phyloP scores from a whole-genome alignment of 2,329 filamentous ascomycete genomes.

The Dactylellina drechsleri region DNA sequence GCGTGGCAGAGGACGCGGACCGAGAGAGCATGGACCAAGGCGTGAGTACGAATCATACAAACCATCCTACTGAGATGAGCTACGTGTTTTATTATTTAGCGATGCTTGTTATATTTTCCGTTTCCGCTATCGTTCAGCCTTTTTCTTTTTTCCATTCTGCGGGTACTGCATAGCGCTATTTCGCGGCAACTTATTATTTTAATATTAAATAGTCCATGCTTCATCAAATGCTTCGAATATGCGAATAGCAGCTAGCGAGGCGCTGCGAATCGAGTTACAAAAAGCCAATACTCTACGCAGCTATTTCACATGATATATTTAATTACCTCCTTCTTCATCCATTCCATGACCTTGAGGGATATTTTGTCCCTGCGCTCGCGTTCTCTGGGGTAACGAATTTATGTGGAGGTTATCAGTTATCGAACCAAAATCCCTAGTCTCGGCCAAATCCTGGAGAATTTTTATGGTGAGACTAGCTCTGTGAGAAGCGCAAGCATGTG shows the following conservation, averaged over 20 bases:
- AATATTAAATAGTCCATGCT: slow-evolving; percentile 24
- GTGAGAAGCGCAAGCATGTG: slow-evolving; percentile 31
- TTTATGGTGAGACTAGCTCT: neutral
- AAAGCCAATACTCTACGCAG: slow-evolving; percentile 25
- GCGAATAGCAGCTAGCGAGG: no score
- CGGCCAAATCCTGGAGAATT: slow-evolving; percentile 34
- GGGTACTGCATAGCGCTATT: neutral
- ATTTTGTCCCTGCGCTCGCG: slow-evolving; percentile 13
- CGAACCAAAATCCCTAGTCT: neutral
- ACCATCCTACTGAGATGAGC: slow-evolving; percentile 1
- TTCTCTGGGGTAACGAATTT: slow-evolving; percentile 32
- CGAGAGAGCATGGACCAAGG: slow-evolving; percentile 2
- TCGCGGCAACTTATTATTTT: slow-evolving; percentile 9
- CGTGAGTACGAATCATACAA: slow-evolving; percentile 24
- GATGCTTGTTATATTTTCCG: neutral
- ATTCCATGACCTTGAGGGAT: slow-evolving; percentile 27
- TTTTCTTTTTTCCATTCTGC: neutral
- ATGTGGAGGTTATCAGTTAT: slow-evolving; percentile 45
- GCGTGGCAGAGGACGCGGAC: neutral
- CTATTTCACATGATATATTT: slow-evolving; percentile 42
- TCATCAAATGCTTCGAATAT: slow-evolving; percentile 10
- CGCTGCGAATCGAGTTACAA: no score
- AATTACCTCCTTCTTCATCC: neutral
- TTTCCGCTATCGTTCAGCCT: neutral
- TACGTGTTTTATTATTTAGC: neutral